Percentiles rank a stretch among this genome's conserved stretches.
These are phyloP conservation scores for Pseudocercospora pini-densiflorae DNA, from an alignment of 2,329 filamentous ascomycete species.

Conservation along the genomic window DNA sequence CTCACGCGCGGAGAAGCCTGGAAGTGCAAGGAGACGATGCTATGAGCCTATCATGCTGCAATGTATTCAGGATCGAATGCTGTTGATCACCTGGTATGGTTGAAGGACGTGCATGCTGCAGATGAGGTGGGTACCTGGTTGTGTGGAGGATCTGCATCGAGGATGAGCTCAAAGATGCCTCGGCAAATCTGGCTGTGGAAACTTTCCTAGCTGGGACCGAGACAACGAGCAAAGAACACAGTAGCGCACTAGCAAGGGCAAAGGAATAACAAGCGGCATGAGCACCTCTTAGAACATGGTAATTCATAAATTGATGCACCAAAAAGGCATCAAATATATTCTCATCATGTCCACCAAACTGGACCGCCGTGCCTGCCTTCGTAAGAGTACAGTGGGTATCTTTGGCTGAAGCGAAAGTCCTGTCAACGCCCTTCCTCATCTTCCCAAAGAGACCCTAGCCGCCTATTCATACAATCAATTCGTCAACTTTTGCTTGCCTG, in stretches of 20 bases:
- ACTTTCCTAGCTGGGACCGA: background rate
- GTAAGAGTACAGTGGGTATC: constrained; percentile 11
- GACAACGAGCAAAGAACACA: too few relatives aligned
- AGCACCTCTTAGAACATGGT: background rate
- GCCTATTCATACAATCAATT: constrained; percentile 3
- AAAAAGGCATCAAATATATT: background rate
- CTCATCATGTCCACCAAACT: background rate
- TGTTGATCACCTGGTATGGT: background rate
- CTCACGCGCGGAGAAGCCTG: background rate
- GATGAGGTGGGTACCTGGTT: background rate
- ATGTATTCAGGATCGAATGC: background rate
- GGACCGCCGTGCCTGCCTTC: constrained; percentile 2
- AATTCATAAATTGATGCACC: background rate
- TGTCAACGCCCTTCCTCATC: constrained; percentile 4
- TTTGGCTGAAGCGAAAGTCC: constrained; percentile 11
- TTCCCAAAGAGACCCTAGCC: background rate
- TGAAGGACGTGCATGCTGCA: background rate
- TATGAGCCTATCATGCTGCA: background rate
- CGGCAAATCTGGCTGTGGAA: background rate
- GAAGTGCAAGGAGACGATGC: background rate
- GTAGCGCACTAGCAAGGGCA: too few relatives aligned
- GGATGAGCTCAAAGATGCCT: background rate
- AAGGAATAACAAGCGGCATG: background rate
- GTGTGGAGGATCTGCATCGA: background rate
- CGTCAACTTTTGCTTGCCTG: background rate